Conservation (phyloP, 306 rosid species). For the Vigna unguiculata region DNA sequence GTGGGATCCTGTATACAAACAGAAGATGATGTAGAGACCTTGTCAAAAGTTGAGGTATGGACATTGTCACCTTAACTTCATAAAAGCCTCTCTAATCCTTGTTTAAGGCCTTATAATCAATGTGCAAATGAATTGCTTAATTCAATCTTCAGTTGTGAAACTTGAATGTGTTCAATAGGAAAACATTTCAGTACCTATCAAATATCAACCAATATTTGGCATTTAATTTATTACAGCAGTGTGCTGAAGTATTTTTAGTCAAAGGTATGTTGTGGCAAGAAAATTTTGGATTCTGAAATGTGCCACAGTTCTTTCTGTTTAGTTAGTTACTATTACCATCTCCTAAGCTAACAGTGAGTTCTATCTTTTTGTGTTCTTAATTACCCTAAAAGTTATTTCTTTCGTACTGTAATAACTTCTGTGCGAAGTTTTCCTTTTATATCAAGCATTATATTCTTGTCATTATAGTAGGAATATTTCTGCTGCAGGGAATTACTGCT, state of each 20-base stretch:
- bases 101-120: slow-evolving; percentile 21
- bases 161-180: slow-evolving; percentile 12
- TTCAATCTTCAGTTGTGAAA: slow-evolving; percentile 31
- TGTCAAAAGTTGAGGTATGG: slow-evolving; percentile 70
- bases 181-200: slow-evolving; percentile 9
- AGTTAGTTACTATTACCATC: slow-evolving; percentile 20
- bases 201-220: slow-evolving; percentile 10
- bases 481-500: slow-evolving; percentile 88
- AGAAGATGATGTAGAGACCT: slow-evolving; percentile 75
- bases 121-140: slow-evolving; percentile 24
- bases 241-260: slow-evolving; percentile 5
- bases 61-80: slow-evolving; percentile 25
- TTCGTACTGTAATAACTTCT: slow-evolving; percentile 6
- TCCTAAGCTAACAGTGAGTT: slow-evolving; percentile 9
- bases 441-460: slow-evolving; percentile 35
- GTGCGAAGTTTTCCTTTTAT: slow-evolving; percentile 31
- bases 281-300: slow-evolving; percentile 17
- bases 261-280: slow-evolving; percentile 21
- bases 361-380: neutral
- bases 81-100: slow-evolving; percentile 10
- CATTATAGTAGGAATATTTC: slow-evolving; percentile 43
- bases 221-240: slow-evolving; percentile 24
- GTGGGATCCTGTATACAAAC: slow-evolving; percentile 95
- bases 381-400: slow-evolving; percentile 5
- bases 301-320: neutral